Conservation (phyloP, 768 basidiomycete genomes). For the Lactarius psammicola region DNA sequence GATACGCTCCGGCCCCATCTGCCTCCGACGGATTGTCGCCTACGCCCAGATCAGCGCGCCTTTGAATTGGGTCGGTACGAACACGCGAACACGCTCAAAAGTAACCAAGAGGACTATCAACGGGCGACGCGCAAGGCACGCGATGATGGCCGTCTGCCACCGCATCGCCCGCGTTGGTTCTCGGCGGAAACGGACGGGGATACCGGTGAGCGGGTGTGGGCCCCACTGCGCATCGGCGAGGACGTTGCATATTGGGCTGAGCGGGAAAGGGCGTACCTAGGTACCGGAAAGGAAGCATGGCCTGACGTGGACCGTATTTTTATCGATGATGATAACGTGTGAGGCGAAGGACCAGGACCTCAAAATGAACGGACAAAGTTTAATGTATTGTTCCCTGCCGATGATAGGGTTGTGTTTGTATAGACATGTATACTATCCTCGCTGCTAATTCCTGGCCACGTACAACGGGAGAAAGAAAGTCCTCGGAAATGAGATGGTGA, state of each 20-base stretch:
- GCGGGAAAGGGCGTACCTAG: conserved; percentile 60
- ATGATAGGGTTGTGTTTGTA: conserved; percentile 1
- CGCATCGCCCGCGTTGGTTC: conserved; percentile 89
- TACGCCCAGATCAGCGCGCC: conserved; percentile 91
- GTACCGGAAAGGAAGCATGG: conserved; percentile 49
- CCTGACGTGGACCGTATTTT: conserved; percentile 79
- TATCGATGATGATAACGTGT: conserved; percentile 59
- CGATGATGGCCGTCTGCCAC: conserved; percentile 68
- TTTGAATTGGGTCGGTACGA: conserved; percentile 90
- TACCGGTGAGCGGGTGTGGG: conserved; percentile 88
- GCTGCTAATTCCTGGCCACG: background rate
- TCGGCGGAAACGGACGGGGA: conserved; percentile 77
- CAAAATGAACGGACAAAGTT: conserved; percentile 45
- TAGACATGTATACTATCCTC: conserved; percentile 8
- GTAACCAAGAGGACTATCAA: conserved; percentile 81
- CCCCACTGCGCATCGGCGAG: conserved; percentile 53
- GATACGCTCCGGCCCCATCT: conserved; percentile 68
- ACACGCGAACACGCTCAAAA: conserved; percentile 76
- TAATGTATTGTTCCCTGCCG: conserved; percentile 37
- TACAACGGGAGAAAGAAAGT: background rate
- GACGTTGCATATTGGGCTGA: conserved; percentile 82
- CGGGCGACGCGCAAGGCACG: conserved; percentile 63
- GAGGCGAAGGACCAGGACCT: conserved; percentile 45
- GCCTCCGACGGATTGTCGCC: conserved; percentile 87
- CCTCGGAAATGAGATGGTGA: background rate